Evolutionary conservation across 257 asterid species (phyloP), one percentile per base, ranked within the genome.

Genomic region (Solanum gandarillasii): DNA sequence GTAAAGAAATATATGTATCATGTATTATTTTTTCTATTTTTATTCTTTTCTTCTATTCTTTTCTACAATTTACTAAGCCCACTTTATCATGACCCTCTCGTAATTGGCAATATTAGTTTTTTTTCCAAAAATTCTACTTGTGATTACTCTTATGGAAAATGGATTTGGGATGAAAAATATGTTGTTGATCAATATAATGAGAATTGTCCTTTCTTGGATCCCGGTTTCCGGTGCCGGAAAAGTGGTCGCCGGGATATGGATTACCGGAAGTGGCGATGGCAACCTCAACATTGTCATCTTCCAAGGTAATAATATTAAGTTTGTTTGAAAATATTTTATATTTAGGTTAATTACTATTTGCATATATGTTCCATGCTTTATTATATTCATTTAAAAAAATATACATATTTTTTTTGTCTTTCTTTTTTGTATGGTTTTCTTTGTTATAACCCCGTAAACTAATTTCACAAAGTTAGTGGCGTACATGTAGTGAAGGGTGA

Each of bases 181-280:
- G 90, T 95, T 35, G 55, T 76, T 38, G 87, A 58, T 25, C 83
- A 90, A 31, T 97, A 97, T 90, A 13, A 90, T 9, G 99, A 97
- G 90, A 79, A 90, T 5, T 97, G 99, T 93, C 96, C 95, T 5
- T 97, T 95, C 88, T 83, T 97, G 86, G 99, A 97, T 88, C 96
- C 97, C 0, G 99, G 99, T 3, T 97, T 97, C 86, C 95, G 98
- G 8, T 97, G 99, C 91, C 93, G 58, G 46, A 76, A 9, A 11
- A 95, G 87, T 65, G 99, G 99, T 3, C 87, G 99, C 20, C 83
- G 25, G 3, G 96, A 97, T 76, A 72, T 83, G 14, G 93, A 71
- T 52, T 97, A 92, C 43, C 96, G 86, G 87, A 95, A 93, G 76
- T 97, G 99, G 99, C 92, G 98, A 23, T 97, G 99, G 99, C 94